Conservation (phyloP, 2,329 filamentous ascomycete species). For the Fusarium pseudograminearum region DNA sequence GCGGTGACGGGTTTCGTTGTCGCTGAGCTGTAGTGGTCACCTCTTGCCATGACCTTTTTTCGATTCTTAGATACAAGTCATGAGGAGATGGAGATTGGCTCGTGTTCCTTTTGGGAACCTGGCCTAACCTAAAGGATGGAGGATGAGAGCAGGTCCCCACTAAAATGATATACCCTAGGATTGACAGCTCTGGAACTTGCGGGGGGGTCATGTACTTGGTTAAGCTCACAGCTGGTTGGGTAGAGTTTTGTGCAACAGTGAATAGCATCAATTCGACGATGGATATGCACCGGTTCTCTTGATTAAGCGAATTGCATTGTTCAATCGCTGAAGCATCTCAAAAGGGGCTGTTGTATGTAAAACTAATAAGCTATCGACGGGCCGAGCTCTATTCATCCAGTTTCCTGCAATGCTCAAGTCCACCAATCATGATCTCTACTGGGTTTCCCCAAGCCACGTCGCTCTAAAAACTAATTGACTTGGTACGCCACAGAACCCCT, state of each 20-base stretch:
- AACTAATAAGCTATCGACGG: slow-evolving; percentile 21
- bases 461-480: not conserved
- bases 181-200: slow-evolving; percentile 9
- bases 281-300: not conserved
- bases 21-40: slow-evolving; percentile 28
- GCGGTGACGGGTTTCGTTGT: slow-evolving; percentile 29
- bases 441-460: slow-evolving; percentile 11
- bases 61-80: slow-evolving; percentile 28
- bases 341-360: slow-evolving; percentile 20
- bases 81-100: slow-evolving; percentile 40
- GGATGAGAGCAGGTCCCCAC: slow-evolving; percentile 13
- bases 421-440: slow-evolving; percentile 28
- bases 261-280: not conserved
- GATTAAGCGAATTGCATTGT: not conserved
- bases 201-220: not conserved
- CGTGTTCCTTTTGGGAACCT: slow-evolving; percentile 30
- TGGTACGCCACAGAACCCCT: not conserved
- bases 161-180: slow-evolving; percentile 28
- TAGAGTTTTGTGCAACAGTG: not conserved
- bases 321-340: not conserved
- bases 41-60: slow-evolving; percentile 43
- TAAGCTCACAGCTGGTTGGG: not conserved
- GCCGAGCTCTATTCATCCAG: slow-evolving; percentile 32
- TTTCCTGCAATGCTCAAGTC: slow-evolving; percentile 6
- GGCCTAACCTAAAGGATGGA: slow-evolving; percentile 2